Evolutionary conservation across 495 filamentous ascomycete genomes (phyloP).

Genomic region (Neurospora sp.): DNA sequence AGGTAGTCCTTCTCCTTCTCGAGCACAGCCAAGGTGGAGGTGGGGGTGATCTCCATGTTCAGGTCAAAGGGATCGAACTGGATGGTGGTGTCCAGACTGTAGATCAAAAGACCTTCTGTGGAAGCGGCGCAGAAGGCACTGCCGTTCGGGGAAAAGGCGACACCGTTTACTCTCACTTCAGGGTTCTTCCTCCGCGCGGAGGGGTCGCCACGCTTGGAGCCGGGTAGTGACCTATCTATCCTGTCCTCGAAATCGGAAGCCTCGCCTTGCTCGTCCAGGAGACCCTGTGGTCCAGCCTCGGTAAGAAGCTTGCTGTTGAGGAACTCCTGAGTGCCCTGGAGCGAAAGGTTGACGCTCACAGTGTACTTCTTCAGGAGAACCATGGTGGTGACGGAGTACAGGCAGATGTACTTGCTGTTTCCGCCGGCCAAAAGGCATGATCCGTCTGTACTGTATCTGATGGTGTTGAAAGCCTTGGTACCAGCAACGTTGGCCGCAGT

Average conservation of each 20-base stretch:
- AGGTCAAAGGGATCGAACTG: slow-evolving; percentile 94
- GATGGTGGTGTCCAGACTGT: slow-evolving; percentile 70
- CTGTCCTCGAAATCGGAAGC: slow-evolving; percentile 81
- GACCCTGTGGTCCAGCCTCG: slow-evolving; percentile 72
- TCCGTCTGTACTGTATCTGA: slow-evolving; percentile 86
- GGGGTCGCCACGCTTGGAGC: slow-evolving; percentile 73
- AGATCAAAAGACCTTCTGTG: slow-evolving; percentile 88
- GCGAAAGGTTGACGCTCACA: slow-evolving; percentile 82
- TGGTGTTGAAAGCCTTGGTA: slow-evolving; percentile 79
- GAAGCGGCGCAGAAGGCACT: slow-evolving; percentile 88
- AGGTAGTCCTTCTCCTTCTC: slow-evolving; percentile 67
- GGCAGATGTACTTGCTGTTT: slow-evolving; percentile 94
- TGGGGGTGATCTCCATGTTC: slow-evolving; percentile 82
- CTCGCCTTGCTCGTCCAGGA: slow-evolving; percentile 81
- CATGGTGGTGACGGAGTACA: slow-evolving; percentile 84
- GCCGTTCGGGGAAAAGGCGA: slow-evolving; percentile 82
- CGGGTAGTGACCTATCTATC: slow-evolving; percentile 75
- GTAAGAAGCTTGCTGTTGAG: slow-evolving; percentile 85
- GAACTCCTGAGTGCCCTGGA: slow-evolving; percentile 94
- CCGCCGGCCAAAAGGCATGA: slow-evolving; percentile 81
- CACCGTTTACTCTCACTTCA: slow-evolving; percentile 74
- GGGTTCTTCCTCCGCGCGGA: slow-evolving; percentile 63
- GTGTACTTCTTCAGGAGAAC: slow-evolving; percentile 90
- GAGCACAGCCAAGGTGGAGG: slow-evolving; percentile 66
- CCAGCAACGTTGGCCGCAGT: slow-evolving; percentile 84